Conservation (phyloP, 1,284 basidiomycete genomes). For the Heliocybe sulcata region DNA sequence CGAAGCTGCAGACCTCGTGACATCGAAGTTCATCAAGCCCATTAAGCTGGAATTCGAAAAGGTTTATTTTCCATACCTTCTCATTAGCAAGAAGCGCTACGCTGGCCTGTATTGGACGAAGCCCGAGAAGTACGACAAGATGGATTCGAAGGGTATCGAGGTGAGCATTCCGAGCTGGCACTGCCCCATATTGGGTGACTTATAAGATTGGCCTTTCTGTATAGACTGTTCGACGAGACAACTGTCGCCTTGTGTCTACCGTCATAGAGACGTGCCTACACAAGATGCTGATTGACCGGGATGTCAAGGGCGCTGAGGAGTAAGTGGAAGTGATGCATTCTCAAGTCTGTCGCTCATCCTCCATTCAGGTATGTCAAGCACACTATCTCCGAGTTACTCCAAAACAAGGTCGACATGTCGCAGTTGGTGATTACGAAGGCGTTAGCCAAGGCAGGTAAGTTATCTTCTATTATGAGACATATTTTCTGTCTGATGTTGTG, state of each 20-base stretch:
- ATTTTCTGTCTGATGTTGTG: neutral
- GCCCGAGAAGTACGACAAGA: constrained; percentile 92
- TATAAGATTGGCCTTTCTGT: constrained; percentile 6
- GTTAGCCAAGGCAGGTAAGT: constrained; percentile 74
- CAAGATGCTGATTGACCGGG: constrained; percentile 93
- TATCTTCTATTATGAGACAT: neutral
- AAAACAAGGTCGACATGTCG: constrained; percentile 96
- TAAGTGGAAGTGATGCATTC: constrained; percentile 27
- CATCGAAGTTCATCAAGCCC: constrained; percentile 84
- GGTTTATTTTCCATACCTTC: constrained; percentile 93
- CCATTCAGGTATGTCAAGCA: constrained; percentile 80
- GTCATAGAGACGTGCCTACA: constrained; percentile 95
- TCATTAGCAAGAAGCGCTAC: constrained; percentile 97
- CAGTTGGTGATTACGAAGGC: constrained; percentile 98
- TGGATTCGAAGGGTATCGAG: constrained; percentile 98
- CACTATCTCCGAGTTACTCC: constrained; percentile 86
- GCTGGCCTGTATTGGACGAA: constrained; percentile 95
- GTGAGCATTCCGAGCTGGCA: constrained; percentile 32
- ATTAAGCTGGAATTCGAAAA: constrained; percentile 99
- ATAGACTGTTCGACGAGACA: constrained; percentile 93
- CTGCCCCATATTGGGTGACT: neutral
- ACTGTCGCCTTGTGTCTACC: constrained; percentile 91
- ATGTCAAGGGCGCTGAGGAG: constrained; percentile 90
- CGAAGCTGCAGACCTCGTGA: constrained; percentile 93
- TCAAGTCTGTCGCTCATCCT: constrained; percentile 1